Base-by-base conservation (phyloP, 768 basidiomycete genomes). In the Suillus spraguei region DNA sequence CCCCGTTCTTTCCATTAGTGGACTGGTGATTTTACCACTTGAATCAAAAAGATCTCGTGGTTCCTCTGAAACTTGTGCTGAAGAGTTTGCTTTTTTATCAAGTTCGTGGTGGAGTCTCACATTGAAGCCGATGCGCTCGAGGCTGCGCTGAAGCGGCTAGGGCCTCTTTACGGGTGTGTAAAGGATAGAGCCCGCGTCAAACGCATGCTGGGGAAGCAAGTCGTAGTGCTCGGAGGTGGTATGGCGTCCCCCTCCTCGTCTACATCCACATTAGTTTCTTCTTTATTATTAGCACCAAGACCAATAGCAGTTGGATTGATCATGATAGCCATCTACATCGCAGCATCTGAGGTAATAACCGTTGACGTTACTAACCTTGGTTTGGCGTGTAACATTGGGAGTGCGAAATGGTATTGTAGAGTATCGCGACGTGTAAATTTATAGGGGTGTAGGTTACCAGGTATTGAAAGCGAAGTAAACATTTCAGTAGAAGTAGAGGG, bases 171-270 rank as follows among this genome's bases (percentile, higher is more conserved):
- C 49, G 1, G 76, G 74, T 0, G 76, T 77, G 14, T 1, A 59
- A 59, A 74, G 54, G 2, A 76, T 74, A 16, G 74, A 76, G 7
- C 75, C 75, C 0, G 76, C 71, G 17, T 76, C 64, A 35, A 68
- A 75, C 5, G 71, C 24, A 17, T 66, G 62, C 17, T 55, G 61
- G 2, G 61, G 32, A 69, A 66, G 10, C 28, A 59, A 16, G 60
- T 24, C 20, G 39, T 47, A 0, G 59, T 59, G 17, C 53, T 63
- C 3, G 59, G 14, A 17, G 53, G 49, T 16, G 68, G 69, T 0
- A 75, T 70, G 28, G 50, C 47, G 2, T 62, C 41, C 11, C 35
- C 22, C 13, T 72, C 53, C 8, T 50, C 62, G 33, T 71, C 67
- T 55, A 64, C 55, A 14, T 22, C 54, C 67, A 66, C 68, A 49